Evolutionary conservation across 768 basidiomycete species (phyloP).

Genomic region (Rubroboletus satanas): DNA sequence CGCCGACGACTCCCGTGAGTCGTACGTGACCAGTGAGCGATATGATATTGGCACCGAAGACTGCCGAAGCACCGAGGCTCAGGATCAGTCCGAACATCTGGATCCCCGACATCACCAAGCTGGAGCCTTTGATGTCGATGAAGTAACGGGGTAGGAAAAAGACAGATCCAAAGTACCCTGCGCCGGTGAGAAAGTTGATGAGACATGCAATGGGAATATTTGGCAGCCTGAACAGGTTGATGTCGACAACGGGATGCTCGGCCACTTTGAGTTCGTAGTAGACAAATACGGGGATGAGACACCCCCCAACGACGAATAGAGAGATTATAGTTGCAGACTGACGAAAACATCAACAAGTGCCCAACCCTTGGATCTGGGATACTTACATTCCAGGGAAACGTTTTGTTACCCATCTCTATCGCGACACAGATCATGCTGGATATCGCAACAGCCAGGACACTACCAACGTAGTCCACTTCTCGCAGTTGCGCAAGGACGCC

Average conservation of each 20-base stretch:
- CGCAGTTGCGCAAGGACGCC: constrained; percentile 32
- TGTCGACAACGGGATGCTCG: constrained; percentile 33
- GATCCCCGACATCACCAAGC: constrained; percentile 31
- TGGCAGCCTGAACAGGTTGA: constrained; percentile 31
- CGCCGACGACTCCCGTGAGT: constrained; percentile 29
- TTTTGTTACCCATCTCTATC: constrained; percentile 38
- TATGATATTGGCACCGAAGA: constrained; percentile 33
- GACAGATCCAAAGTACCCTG: constrained; percentile 36
- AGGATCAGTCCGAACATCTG: constrained; percentile 36
- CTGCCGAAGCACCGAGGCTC: constrained; percentile 32
- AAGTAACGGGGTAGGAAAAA: constrained; percentile 39
- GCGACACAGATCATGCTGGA: constrained; percentile 35
- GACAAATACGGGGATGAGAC: constrained; percentile 33
- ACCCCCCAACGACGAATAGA: constrained; percentile 28
- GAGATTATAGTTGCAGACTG: constrained; percentile 30
- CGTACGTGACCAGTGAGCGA: constrained; percentile 32
- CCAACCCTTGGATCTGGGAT: not conserved
- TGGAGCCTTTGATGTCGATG: constrained; percentile 35
- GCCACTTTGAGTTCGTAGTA: constrained; percentile 34
- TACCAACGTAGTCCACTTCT: constrained; percentile 34
- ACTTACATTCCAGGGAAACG: constrained; percentile 34
- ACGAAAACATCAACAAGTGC: constrained; percentile 2
- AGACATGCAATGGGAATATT: constrained; percentile 36
- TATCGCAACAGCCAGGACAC: constrained; percentile 29
- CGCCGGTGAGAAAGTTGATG: constrained; percentile 37